Conservation (phyloP, 2,329 filamentous ascomycete genomes). For the Tolypocladium nubicola region DNA sequence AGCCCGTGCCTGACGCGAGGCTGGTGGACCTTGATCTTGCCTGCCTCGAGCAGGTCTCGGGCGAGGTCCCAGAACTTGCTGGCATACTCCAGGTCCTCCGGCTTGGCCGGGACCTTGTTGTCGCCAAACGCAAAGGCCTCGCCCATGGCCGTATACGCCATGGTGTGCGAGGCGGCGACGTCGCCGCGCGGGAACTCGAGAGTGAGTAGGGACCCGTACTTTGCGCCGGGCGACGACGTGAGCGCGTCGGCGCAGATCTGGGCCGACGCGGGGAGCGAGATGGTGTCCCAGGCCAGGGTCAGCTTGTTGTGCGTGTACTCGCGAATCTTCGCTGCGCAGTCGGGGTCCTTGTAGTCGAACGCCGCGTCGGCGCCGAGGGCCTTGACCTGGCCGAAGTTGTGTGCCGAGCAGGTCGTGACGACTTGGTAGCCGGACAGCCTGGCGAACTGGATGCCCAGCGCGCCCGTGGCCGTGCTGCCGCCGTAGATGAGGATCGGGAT, state of each 20-base stretch:
- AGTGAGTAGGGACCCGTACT: background rate
- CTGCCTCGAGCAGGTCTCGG: constrained; percentile 20
- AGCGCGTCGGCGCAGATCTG: constrained; percentile 23
- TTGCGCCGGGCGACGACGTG: background rate
- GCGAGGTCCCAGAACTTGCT: constrained; percentile 25
- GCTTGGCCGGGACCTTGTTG: constrained; percentile 9
- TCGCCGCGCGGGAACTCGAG: constrained; percentile 16
- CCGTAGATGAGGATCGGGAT: constrained; percentile 31
- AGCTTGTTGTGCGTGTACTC: constrained; percentile 13
- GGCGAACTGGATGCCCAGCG: constrained; percentile 31
- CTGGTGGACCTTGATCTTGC: constrained; percentile 24
- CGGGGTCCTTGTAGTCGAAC: constrained; percentile 28
- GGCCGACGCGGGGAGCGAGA: constrained; percentile 13
- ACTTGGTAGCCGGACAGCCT: constrained; percentile 25
- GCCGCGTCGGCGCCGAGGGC: constrained; percentile 28
- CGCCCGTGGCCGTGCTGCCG: constrained; percentile 31
- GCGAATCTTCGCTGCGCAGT: constrained; percentile 10
- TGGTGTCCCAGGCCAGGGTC: constrained; percentile 25
- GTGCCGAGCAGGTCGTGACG: constrained; percentile 30
- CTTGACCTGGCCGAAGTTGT: constrained; percentile 27
- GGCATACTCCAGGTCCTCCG: constrained; percentile 23
- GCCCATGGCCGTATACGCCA: constrained; percentile 31
- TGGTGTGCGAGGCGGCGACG: constrained; percentile 22
- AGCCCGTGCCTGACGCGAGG: constrained; percentile 19
- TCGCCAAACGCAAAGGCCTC: constrained; percentile 19